Base-by-base conservation (phyloP, 371 early-diverging fungal genomes). In the Syncephalastrum contaminatum region DNA sequence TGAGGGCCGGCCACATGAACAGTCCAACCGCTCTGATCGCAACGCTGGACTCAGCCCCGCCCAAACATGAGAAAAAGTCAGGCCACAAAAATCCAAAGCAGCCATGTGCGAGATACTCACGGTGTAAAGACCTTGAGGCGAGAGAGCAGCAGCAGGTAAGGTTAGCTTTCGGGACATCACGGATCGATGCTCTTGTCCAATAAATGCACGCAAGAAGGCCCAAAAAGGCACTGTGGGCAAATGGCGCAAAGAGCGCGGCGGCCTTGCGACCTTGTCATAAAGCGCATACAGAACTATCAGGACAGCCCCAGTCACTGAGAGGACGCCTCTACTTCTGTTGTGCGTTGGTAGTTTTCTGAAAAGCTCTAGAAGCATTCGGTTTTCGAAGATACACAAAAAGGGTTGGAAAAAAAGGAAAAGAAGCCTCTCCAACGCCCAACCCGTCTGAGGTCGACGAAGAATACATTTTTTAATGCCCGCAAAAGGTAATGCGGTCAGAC, bases 171-270 rank as follows among this genome's bases (percentile, higher is more conserved):
- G 53, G 0, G 16, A 22, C 24, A 12, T 43, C 53, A 53, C 25
- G 13, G 40, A 53, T 25, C 7, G 53, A 22, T 16, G 13, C 25
- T 12, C 27, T 40, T 3, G 36, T 54, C 20, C 19, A 16, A 54
- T 14, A 25, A 54, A 39, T 20, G 40, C 44, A 15, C 30, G 27
- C n/a, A 54, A 30, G 36, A 24, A 36, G 27, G 39, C 47, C 15
- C 24, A 46, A 20, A 39, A 44, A 27, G 13, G 12, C 14, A 52
- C 47, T 13, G 54, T 20, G 12, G 61, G 55, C 10, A 60, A 49
- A 46, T 55, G 55, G 4, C 61, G 54, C 2, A 60, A 42, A 2
- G 20, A 8, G 4, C 43, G 19, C 12, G 61, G 61, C 12, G 61
- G 61, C 4, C 27, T 18, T 15, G 8, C 39, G 7, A 54, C n/a